Evolutionary conservation across 148 eudicot genomes (phyloP).

Genomic region (Chenopodium quinoa): DNA sequence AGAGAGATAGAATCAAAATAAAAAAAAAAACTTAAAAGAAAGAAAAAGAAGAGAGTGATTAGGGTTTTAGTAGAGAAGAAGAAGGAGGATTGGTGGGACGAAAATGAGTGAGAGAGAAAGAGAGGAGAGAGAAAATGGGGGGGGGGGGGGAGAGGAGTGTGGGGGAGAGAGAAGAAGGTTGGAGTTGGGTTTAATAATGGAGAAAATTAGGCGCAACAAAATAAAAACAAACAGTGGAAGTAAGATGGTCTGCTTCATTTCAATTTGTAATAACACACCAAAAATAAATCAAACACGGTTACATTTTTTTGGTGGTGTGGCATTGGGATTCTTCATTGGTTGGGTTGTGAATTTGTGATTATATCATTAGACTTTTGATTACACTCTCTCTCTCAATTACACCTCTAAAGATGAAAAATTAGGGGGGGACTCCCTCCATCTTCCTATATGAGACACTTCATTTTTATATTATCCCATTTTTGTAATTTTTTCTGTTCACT

Average conservation of each 20-base stretch:
- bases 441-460: background rate
- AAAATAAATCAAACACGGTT: no score
- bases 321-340: slow-evolving; percentile 26
- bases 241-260: background rate
- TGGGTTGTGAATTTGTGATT: background rate
- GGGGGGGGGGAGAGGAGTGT: no score
- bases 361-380: no score
- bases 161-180: no score
- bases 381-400: background rate
- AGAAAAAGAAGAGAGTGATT: background rate
- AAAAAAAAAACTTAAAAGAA: no score
- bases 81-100: no score
- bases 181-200: background rate
- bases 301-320: background rate
- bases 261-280: no score
- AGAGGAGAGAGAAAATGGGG: no score
- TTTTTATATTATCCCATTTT: no score
- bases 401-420: background rate
- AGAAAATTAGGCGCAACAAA: background rate
- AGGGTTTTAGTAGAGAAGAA: background rate
- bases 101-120: no score
- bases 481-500: no score
- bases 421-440: background rate
- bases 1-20: background rate
- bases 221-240: background rate